These are phyloP conservation scores for Pleomassaria siparia DNA, from an alignment of 2,329 filamentous ascomycete genomes.

Conservation along the genomic window DNA sequence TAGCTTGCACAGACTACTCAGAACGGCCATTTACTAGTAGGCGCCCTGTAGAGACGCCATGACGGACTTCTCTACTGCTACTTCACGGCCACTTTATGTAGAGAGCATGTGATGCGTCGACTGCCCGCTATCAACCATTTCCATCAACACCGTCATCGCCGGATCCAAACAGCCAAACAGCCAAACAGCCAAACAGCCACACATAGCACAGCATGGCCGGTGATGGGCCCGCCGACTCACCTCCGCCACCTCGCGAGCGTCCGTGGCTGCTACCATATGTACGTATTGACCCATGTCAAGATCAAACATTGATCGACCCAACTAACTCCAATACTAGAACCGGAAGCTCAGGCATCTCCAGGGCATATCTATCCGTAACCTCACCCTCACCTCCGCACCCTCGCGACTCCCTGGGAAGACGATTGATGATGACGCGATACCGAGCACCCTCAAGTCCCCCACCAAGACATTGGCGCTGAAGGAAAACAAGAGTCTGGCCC, in stretches of 20 bases:
- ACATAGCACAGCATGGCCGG: conserved; percentile 29
- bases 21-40: not conserved
- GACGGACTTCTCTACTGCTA: not conserved
- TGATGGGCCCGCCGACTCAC: conserved; percentile 15
- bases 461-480: conserved; percentile 63
- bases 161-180: not conserved
- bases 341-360: conserved; percentile 85
- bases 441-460: conserved; percentile 66
- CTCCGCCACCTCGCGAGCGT: conserved; percentile 30
- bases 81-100: not conserved
- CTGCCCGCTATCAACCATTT: not conserved
- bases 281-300: conserved; percentile 3
- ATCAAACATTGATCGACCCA: not conserved
- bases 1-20: not conserved
- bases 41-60: not conserved
- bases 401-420: conserved; percentile 58
- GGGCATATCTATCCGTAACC: conserved; percentile 83
- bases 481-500: conserved; percentile 52
- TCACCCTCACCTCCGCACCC: conserved; percentile 65
- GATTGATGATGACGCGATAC: conserved; percentile 74
- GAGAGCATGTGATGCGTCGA: not conserved
- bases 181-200: conserved; percentile 9
- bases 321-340: conserved; percentile 57
- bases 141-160: not conserved
- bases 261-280: conserved; percentile 44